Conservation (phyloP, 2,329 filamentous ascomycete species). For the Alternaria solani region DNA sequence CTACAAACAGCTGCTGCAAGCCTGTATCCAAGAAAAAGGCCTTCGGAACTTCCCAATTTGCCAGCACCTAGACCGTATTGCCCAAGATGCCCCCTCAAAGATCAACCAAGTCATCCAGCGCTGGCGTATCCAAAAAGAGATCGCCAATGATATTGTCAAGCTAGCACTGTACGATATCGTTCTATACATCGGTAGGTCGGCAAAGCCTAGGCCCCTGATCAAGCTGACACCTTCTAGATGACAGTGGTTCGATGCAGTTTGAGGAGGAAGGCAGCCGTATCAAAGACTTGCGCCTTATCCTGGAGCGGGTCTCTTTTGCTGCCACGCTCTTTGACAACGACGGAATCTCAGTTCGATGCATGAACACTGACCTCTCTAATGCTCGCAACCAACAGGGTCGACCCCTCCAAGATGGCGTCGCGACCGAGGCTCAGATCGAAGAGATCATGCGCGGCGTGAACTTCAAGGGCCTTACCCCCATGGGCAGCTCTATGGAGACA, state of each 20-base stretch:
- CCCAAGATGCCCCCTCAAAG: slow-evolving; percentile 58
- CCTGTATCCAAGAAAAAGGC: slow-evolving; percentile 67
- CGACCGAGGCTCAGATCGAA: slow-evolving; percentile 65
- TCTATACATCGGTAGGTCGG: slow-evolving; percentile 61
- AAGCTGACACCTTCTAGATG: slow-evolving; percentile 56
- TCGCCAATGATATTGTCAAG: slow-evolving; percentile 70
- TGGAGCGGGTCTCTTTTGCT: slow-evolving; percentile 69
- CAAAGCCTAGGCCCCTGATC: background rate
- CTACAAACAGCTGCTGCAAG: slow-evolving; percentile 65
- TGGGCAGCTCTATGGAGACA: slow-evolving; percentile 68
- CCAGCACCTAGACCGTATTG: slow-evolving; percentile 60
- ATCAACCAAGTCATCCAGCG: slow-evolving; percentile 64
- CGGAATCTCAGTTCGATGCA: slow-evolving; percentile 73
- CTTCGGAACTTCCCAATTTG: slow-evolving; percentile 65
- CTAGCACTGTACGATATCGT: slow-evolving; percentile 69
- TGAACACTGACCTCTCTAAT: slow-evolving; percentile 65
- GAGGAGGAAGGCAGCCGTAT: slow-evolving; percentile 73
- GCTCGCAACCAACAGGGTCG: slow-evolving; percentile 38
- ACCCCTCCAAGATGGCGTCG: slow-evolving; percentile 63
- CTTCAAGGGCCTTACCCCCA: slow-evolving; percentile 72
- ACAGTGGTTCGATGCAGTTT: slow-evolving; percentile 74
- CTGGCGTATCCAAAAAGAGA: slow-evolving; percentile 66
- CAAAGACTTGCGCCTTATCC: slow-evolving; percentile 70
- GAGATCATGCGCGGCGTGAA: slow-evolving; percentile 65
- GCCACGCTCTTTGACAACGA: slow-evolving; percentile 74